Conservation (phyloP, 2,329 filamentous ascomycete genomes). For the Chrysoporthe cubensis region DNA sequence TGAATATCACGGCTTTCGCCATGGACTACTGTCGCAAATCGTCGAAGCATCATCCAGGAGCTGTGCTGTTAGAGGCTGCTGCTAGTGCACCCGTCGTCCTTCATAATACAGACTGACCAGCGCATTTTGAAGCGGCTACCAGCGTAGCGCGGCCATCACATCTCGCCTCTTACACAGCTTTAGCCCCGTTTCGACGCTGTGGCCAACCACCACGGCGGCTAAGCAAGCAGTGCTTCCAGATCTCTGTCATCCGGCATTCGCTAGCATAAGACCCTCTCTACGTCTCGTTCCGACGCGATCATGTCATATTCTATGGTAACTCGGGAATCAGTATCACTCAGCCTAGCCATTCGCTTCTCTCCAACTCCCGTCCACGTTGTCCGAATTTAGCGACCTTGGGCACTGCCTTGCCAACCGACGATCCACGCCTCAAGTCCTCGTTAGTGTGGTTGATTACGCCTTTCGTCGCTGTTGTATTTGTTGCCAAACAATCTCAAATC, state of each 20-base stretch:
- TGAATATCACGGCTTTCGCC: background rate
- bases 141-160: background rate
- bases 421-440: no score
- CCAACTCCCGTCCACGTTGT: background rate
- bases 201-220: constrained; percentile 9
- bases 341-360: background rate
- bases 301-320: background rate
- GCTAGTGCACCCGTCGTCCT: background rate
- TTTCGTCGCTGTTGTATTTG: background rate
- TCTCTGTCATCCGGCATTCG: background rate
- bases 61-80: constrained; percentile 7
- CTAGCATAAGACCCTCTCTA: background rate
- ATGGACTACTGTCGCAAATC: background rate
- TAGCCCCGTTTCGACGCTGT: constrained; percentile 11
- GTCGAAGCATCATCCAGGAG: background rate
- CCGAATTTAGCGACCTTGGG: background rate
- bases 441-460: background rate
- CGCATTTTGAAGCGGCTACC: constrained; percentile 2
- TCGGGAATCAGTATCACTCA: background rate
- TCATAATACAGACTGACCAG: background rate
- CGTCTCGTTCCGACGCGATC: background rate
- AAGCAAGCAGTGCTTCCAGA: background rate
- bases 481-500: background rate
- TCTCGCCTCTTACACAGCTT: constrained; percentile 11
- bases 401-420: background rate